Evolutionary conservation across 2,329 filamentous ascomycete genomes (phyloP).

Genomic region (Stachybotrys chartarum): DNA sequence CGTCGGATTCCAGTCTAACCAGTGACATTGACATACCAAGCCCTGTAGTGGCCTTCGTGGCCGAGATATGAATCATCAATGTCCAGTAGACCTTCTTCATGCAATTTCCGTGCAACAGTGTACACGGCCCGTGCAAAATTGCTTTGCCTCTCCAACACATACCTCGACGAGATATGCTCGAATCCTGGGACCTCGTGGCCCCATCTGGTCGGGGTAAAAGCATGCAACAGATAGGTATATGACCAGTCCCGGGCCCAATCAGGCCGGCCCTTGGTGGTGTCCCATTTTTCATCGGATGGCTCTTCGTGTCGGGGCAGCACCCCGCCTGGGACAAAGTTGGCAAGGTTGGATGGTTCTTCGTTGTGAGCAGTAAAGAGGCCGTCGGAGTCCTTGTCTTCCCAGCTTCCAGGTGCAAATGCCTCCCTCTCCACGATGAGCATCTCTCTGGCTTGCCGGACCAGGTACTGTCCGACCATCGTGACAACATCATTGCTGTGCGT

Average conservation of each 20-base stretch:
- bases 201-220: constrained; percentile 7
- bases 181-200: constrained; percentile 2
- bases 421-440: constrained; percentile 15
- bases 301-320: too few relatives aligned
- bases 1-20: too few relatives aligned
- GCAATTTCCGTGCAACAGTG: constrained; percentile 11
- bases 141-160: constrained; percentile 12
- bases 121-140: constrained; percentile 16
- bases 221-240: constrained; percentile 14
- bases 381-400: constrained; percentile 5
- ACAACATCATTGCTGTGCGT: constrained; percentile 18
- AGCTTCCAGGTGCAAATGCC: constrained; percentile 15
- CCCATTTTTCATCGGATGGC: constrained; percentile 3
- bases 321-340: too few relatives aligned
- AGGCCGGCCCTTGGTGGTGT: not conserved
- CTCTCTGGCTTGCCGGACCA: constrained; percentile 23
- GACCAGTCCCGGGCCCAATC: constrained; percentile 12
- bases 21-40: too few relatives aligned
- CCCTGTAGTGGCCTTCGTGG: too few relatives aligned
- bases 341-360: constrained; percentile 4
- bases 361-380: constrained; percentile 10
- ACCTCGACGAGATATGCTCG: constrained; percentile 10
- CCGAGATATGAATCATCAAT: too few relatives aligned
- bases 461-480: constrained; percentile 33
- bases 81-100: constrained; percentile 2